Percentiles rank a stretch among this genome's conserved stretches.
Evolutionary conservation across 2,329 filamentous ascomycete genomes (phyloP).

Genomic region (Blastomyces percursus): DNA sequence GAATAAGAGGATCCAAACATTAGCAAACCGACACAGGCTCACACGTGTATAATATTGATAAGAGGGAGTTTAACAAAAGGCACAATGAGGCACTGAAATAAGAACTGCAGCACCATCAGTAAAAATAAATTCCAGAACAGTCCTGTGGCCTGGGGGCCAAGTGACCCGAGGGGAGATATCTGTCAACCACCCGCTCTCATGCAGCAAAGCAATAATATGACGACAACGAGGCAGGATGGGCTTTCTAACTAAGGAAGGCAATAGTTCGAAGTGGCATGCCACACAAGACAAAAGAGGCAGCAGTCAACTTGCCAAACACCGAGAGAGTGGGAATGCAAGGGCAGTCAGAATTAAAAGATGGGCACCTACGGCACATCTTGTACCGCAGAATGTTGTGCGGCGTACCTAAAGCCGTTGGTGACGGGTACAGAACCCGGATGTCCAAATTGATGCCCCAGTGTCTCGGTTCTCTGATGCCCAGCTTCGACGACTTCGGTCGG

Average conservation of each 20-base stretch:
- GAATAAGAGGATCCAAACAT: slow-evolving; percentile 17
- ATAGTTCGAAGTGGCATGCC: slow-evolving; percentile 7
- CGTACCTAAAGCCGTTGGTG: slow-evolving; percentile 42
- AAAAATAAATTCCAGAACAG: slow-evolving; percentile 5
- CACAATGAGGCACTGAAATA: slow-evolving; percentile 6
- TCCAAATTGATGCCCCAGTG: slow-evolving; percentile 36
- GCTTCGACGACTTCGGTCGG: slow-evolving; percentile 36
- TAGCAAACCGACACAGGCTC: slow-evolving; percentile 7
- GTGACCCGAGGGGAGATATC: neutral
- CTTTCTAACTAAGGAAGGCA: slow-evolving; percentile 1
- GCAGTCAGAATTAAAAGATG: slow-evolving; percentile 28
- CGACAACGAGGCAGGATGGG: neutral
- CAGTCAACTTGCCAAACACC: slow-evolving; percentile 23
- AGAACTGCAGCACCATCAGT: slow-evolving; percentile 6
- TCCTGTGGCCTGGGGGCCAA: slow-evolving; percentile 8
- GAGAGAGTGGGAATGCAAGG: slow-evolving; percentile 22
- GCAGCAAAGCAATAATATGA: slow-evolving; percentile 1
- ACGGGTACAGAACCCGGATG: slow-evolving; percentile 37
- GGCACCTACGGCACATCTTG: slow-evolving; percentile 46
- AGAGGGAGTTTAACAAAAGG: slow-evolving; percentile 7
- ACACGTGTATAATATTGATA: slow-evolving; percentile 5
- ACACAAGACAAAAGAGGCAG: slow-evolving; percentile 1
- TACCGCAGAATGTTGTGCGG: slow-evolving; percentile 40
- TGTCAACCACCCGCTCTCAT: neutral
- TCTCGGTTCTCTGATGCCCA: slow-evolving; percentile 41